A percentile compares a stretch with the other conserved stretches of the same genome.
Conservation (phyloP, 176 grass and related monocot species). For the Raddia guianensis region DNA sequence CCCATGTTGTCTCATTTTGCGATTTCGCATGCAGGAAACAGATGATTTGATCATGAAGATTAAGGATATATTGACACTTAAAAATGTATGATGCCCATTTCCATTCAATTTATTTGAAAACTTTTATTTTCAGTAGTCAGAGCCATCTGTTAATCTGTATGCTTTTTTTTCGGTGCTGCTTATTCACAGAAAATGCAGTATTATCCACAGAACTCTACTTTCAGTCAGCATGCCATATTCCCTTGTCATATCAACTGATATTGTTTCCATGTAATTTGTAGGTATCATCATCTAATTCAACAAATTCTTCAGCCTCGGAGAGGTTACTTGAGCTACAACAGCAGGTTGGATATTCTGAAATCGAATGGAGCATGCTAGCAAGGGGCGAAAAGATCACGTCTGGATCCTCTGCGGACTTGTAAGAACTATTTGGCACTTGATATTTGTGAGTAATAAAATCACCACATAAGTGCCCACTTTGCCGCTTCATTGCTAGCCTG, state of each 20-base stretch:
- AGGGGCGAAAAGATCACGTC: conserved; percentile 56
- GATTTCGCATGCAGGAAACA: conserved; percentile 62
- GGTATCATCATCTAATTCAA: conserved; percentile 58
- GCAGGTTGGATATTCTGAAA: conserved; percentile 62
- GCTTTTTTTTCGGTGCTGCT: not conserved
- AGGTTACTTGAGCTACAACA: conserved; percentile 52
- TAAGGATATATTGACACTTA: conserved; percentile 46
- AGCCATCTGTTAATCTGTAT: not conserved
- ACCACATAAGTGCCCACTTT: conserved; percentile 10
- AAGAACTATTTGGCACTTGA: conserved; percentile 41
- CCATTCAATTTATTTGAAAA: conserved; percentile 9
- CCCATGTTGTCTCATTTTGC: conserved; percentile 10
- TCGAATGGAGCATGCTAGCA: conserved; percentile 57
- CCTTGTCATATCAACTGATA: not conserved
- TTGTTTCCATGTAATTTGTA: conserved; percentile 36
- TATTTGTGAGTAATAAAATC: not conserved
- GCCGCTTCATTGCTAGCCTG: not conserved
- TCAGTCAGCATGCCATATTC: conserved; percentile 16
- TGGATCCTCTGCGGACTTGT: conserved; percentile 81
- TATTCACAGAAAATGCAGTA: not conserved
- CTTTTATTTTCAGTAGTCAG: not conserved
- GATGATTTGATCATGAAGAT: conserved; percentile 59
- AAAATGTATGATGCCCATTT: conserved; percentile 52
- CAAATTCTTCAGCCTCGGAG: conserved; percentile 45
- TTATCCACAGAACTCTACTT: not conserved